These are phyloP conservation scores for Prunus mume DNA, from an alignment of 306 rosid species.

Conservation along the genomic window DNA sequence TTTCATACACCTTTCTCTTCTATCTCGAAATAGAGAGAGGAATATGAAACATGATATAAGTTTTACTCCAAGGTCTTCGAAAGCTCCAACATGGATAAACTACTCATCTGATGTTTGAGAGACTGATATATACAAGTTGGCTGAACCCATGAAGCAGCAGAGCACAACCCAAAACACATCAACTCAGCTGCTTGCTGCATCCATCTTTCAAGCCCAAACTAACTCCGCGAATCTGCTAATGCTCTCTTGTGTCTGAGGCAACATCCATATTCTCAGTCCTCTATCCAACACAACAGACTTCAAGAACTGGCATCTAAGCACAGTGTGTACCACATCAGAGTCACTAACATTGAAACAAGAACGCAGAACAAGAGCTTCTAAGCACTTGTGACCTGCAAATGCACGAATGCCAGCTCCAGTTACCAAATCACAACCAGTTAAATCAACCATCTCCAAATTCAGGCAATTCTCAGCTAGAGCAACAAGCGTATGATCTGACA, in stretches of 20 bases:
- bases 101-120: no score
- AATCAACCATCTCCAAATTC: constrained; percentile 6
- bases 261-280: constrained; percentile 20
- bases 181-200: background rate
- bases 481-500: constrained; percentile 23
- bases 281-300: constrained; percentile 20
- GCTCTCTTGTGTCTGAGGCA: background rate
- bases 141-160: background rate
- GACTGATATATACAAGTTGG: no score
- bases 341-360: background rate
- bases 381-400: background rate
- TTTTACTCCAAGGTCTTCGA: no score
- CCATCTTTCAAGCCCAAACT: constrained; percentile 17
- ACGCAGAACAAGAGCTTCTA: background rate
- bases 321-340: constrained; percentile 5
- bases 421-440: background rate
- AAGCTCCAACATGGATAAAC: no score
- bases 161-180: background rate
- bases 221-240: constrained; percentile 15
- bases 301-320: constrained; percentile 13
- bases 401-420: background rate
- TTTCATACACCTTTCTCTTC: no score
- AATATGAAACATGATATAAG: no score
- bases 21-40: no score
- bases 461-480: constrained; percentile 24